Evolutionary conservation across 2,329 filamentous ascomycete genomes (phyloP).

Genomic region (Hypoxylon sp.): DNA sequence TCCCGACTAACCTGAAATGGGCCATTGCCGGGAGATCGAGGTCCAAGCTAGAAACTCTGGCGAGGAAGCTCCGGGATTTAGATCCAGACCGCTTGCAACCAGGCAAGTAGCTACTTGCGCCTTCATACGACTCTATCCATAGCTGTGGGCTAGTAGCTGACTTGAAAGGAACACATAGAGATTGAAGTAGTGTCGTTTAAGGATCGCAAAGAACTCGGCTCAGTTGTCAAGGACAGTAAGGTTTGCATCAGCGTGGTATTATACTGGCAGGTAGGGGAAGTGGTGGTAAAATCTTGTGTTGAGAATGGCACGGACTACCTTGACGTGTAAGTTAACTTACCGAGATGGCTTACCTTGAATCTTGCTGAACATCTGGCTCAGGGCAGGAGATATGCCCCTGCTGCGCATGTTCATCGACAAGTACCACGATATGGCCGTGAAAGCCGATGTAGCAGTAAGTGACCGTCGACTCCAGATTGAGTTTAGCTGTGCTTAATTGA

Average conservation of each 20-base stretch:
- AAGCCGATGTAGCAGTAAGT: conserved; percentile 43
- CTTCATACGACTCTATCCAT: background rate
- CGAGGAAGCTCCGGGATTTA: conserved; percentile 25
- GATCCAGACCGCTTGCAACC: conserved; percentile 39
- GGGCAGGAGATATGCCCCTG: conserved; percentile 28
- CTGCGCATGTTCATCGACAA: conserved; percentile 37
- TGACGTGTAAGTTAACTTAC: conserved; percentile 42
- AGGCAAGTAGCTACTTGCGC: conserved; percentile 27
- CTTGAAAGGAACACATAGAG: conserved; percentile 16
- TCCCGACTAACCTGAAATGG: conserved; percentile 36
- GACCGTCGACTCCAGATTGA: background rate
- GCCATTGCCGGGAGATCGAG: conserved; percentile 37
- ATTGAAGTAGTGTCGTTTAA: conserved; percentile 41
- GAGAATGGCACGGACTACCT: conserved; percentile 47
- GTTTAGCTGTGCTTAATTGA: conserved; percentile 2
- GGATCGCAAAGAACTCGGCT: conserved; percentile 27
- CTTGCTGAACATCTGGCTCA: background rate
- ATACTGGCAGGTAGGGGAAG: conserved; percentile 42
- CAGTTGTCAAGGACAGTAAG: conserved; percentile 35
- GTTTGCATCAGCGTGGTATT: conserved; percentile 48
- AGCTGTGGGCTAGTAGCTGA: conserved; percentile 4
- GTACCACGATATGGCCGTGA: conserved; percentile 45
- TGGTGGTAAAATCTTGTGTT: conserved; percentile 45
- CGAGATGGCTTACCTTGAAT: background rate
- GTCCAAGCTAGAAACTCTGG: conserved; percentile 32